These are phyloP conservation scores for Penicillium parvum DNA, from an alignment of 495 filamentous ascomycete species.

Conservation along the genomic window DNA sequence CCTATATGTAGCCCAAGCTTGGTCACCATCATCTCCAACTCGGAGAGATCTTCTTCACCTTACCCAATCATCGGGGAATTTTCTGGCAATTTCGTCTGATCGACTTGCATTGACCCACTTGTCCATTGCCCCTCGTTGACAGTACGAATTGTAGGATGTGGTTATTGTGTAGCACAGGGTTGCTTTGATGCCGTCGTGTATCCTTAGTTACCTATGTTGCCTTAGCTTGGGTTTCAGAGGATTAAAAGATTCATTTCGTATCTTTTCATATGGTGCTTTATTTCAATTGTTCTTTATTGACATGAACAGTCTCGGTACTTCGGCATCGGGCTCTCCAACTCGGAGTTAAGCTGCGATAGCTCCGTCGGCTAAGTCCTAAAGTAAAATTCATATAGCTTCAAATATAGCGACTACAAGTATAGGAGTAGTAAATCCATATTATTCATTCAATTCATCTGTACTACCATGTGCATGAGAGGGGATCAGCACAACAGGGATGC, in stretches of 20 bases:
- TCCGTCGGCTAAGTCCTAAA: slow-evolving; percentile 10
- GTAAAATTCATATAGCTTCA: background rate
- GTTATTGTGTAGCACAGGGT: no score
- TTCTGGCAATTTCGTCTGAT: background rate
- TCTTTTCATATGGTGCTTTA: no score
- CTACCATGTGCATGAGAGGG: no score
- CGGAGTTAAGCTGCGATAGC: no score
- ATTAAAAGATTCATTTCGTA: no score
- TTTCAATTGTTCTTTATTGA: no score
- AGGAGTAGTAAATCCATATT: background rate
- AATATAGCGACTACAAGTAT: background rate
- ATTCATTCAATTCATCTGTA: slow-evolving; percentile 1
- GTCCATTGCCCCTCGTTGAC: slow-evolving; percentile 1
- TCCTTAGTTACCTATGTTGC: background rate
- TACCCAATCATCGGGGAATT: background rate
- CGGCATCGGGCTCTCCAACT: slow-evolving; percentile 13
- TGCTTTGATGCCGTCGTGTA: background rate
- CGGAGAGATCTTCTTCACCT: background rate
- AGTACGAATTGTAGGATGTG: background rate
- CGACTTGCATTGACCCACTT: slow-evolving; percentile 2
- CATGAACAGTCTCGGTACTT: slow-evolving; percentile 9
- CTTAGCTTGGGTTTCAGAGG: no score
- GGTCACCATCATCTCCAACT: no score
- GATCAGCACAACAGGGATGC: no score
- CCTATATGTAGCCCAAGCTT: no score